Conservation (phyloP, 1,284 basidiomycete genomes). For the Sparassis latifolia region DNA sequence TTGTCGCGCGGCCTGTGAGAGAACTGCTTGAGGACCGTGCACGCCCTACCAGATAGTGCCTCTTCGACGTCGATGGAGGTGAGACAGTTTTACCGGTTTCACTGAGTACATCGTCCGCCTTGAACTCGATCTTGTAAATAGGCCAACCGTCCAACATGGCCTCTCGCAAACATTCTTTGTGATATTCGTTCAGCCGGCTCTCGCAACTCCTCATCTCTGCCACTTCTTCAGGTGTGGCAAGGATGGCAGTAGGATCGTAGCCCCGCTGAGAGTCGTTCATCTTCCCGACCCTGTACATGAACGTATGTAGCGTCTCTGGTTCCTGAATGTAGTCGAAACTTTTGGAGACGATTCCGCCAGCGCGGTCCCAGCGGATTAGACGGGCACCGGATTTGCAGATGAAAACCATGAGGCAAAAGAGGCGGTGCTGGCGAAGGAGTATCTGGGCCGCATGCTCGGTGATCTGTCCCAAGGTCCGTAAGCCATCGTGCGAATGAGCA, state of each 20-base stretch:
- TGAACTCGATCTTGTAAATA: conserved; percentile 1
- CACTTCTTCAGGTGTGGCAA: background rate
- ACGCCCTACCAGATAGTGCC: background rate
- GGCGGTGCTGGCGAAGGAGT: too few relatives aligned
- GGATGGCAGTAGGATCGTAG: conserved; percentile 8
- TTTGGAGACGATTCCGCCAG: conserved; percentile 9
- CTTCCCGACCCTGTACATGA: conserved; percentile 11
- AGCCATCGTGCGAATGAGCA: conserved; percentile 1
- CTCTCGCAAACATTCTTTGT: background rate
- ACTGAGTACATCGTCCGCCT: background rate
- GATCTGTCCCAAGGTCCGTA: too few relatives aligned
- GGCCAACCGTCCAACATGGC: conserved; percentile 1
- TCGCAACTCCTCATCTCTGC: background rate
- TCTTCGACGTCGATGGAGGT: background rate
- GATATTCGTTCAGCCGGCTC: background rate
- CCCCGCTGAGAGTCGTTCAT: conserved; percentile 6
- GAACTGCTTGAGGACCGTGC: background rate
- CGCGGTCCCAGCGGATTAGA: conserved; percentile 13
- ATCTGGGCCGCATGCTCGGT: too few relatives aligned
- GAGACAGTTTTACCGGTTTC: background rate
- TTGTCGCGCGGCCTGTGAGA: background rate
- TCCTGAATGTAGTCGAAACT: conserved; percentile 9
- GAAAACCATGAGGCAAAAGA: background rate
- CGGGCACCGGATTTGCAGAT: conserved; percentile 10
- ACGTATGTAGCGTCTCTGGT: conserved; percentile 5